phyloP scores from a whole-genome alignment of 257 asterid species.

The Pogostemon cablin region DNA sequence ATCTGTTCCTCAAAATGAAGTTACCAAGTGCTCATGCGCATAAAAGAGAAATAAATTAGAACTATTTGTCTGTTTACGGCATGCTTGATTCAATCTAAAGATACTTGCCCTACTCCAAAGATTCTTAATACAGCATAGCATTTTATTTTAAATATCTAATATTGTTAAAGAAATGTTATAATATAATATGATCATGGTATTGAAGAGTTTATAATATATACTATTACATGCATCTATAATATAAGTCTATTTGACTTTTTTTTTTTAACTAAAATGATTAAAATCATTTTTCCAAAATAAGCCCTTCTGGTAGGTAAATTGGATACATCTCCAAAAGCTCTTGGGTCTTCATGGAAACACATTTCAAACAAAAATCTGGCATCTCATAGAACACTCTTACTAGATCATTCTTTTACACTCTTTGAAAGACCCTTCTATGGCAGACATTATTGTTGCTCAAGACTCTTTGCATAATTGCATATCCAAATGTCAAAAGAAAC shows the following conservation, averaged over 20 bases:
- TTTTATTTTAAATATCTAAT: background rate
- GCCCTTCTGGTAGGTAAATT: background rate
- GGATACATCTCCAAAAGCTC: too few relatives aligned
- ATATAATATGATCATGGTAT: too few relatives aligned
- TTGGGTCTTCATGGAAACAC: too few relatives aligned
- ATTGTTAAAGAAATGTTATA: background rate
- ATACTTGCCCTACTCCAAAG: background rate
- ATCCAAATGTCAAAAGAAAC: slow-evolving; percentile 15
- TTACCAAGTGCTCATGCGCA: background rate
- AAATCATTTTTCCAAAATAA: too few relatives aligned
- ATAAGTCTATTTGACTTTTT: too few relatives aligned
- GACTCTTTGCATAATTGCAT: background rate
- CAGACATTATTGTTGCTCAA: too few relatives aligned
- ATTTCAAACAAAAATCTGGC: too few relatives aligned
- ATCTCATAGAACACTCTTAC: background rate
- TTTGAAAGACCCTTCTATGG: background rate
- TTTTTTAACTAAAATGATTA: background rate
- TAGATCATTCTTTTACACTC: background rate
- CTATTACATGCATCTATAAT: background rate
- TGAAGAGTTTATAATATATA: background rate
- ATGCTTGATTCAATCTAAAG: background rate
- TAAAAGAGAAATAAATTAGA: background rate
- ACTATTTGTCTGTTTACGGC: background rate
- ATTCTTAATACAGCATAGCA: background rate
- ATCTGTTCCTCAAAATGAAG: background rate